Base-by-base conservation (phyloP, 768 basidiomycete genomes). In the Boletus bicolor region DNA sequence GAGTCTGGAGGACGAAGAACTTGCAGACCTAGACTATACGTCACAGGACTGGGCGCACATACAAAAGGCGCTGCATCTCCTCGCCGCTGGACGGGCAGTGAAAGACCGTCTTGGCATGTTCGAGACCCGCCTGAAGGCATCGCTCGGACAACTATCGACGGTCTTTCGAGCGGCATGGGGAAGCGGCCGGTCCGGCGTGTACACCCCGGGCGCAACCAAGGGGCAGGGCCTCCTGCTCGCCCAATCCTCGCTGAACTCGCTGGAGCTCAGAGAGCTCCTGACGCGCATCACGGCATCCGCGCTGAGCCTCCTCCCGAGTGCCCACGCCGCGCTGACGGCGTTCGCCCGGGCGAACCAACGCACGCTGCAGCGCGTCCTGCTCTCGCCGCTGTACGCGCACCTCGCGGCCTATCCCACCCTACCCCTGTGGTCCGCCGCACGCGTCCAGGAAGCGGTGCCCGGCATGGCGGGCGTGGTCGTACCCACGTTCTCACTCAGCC, bases 401-500 rank as follows among this genome's bases (percentile, higher is more conserved):
- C 82, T 99, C 41, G 72, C 78, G 11, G 70, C 77, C 0, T 99
- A 99, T 68, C 75, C 91, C 0, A 74, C 81, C 1, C 78, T 84
- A 0, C 64, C 91, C 0, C 69, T 83, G 21, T 98, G 94, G 92
- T 74, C 78, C 28, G 72, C 79, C 1, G 60, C 76, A 0, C 77
- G 76, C 14, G 45, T 30, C 7, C 59, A 63, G n/a, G 61, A 65
- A 0, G 53, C 54, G 4, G 53, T 59, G 0, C 56, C 62, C 0
- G 74, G 72, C 7, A 72, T 77, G 21, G 75, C 77, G 21, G 77
- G 75, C 14, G 67, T 78, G 26, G 72, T 76, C 65, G 82, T 98
- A 7, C 97, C 97, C 2, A 91, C 83, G 7, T 99, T 99, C 75
- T 97, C 94, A 1, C 78, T 98, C 12, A 91, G 91, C 10, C 95